These are phyloP conservation scores for Aspergillus haitiensis DNA, from an alignment of 495 filamentous ascomycete genomes.

Conservation along the genomic window DNA sequence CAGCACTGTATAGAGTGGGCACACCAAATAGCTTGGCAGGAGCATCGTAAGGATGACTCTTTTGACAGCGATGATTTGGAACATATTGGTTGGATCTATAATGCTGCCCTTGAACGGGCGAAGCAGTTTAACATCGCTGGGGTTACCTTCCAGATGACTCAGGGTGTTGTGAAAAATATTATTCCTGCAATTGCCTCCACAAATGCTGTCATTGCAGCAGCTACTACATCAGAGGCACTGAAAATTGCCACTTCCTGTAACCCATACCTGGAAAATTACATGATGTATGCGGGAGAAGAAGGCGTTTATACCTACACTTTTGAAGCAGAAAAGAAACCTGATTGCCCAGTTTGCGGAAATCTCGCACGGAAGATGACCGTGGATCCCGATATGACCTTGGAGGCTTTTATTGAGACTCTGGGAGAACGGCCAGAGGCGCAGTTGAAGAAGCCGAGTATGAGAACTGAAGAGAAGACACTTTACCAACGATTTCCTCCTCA, in stretches of 20 bases:
- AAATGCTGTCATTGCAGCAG: conserved; percentile 93
- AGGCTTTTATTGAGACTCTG: conserved; percentile 82
- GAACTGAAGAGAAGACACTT: conserved; percentile 76
- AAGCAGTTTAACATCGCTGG: conserved; percentile 88
- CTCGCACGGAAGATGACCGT: conserved; percentile 70
- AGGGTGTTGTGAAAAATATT: conserved; percentile 99
- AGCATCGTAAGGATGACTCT: conserved; percentile 54
- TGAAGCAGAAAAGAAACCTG: conserved; percentile 83
- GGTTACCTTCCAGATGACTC: conserved; percentile 94
- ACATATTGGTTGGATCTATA: conserved; percentile 95
- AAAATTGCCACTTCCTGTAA: conserved; percentile 86
- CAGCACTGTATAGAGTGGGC: conserved; percentile 99
- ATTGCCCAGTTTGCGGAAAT: conserved; percentile 93
- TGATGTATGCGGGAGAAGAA: conserved; percentile 98
- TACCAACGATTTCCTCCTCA: conserved; percentile 84
- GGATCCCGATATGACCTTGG: conserved; percentile 69
- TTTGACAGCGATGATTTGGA: conserved; percentile 97
- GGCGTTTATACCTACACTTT: conserved; percentile 97
- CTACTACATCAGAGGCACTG: conserved; percentile 93
- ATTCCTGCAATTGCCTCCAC: conserved; percentile 98
- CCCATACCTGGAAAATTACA: conserved; percentile 88
- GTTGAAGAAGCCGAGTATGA: conserved; percentile 85
- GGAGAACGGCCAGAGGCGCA: conserved; percentile 81
- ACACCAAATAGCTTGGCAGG: conserved; percentile 80
- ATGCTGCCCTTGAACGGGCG: conserved; percentile 77